Base-by-base conservation (phyloP, 768 basidiomycete species). In the Fomitopsis pulvina region DNA sequence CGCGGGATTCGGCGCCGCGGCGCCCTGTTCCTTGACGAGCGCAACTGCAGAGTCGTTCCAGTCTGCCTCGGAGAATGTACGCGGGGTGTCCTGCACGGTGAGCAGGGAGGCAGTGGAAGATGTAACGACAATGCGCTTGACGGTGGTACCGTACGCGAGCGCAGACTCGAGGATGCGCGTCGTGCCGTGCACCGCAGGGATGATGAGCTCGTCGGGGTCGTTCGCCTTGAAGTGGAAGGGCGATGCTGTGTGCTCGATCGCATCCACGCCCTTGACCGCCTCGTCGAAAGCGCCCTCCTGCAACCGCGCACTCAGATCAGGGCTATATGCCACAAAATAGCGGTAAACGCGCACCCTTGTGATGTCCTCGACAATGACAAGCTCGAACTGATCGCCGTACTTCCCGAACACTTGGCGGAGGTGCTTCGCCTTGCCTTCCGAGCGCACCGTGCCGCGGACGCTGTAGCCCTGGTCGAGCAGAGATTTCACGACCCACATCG, bases 161-260 rank as follows among this genome's bases (percentile, higher is more conserved):
- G 79, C 74, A 39, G 80, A 80, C 50, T 78, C 66, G 20, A 92
- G 66, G 8, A 90, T 71, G 7, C 77, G 73, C 1, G 77, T 56
- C 0, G 87, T 91, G 3, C 87, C 87, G 4, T 78, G 67, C 4
- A 89, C 76, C 20, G 89, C 88, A 3, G 90, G 89, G n/a, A 63
- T 63, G 52, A 88, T 80, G 34, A 85, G 57, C 49, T 85, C 81
- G 10, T 68, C 52, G 3, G 69, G 65, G 37, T 80, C 72, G 16
- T 69, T 66, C 1, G 68, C 69, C 1, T 72, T 64, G 18, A 68
- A 51, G 44, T 73, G 66, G 57, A 82, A 71, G 0, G 85, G 85
- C 1, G 84, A 85, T 0, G 83, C 85, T 1, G 72, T 78, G 57
- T 88, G 87, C 26, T 70, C 74, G 42, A 92, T 76, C 0, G 75